Evolutionary conservation across 805 yeast genomes (phyloP).

Genomic region (Ogataea methylovora): DNA sequence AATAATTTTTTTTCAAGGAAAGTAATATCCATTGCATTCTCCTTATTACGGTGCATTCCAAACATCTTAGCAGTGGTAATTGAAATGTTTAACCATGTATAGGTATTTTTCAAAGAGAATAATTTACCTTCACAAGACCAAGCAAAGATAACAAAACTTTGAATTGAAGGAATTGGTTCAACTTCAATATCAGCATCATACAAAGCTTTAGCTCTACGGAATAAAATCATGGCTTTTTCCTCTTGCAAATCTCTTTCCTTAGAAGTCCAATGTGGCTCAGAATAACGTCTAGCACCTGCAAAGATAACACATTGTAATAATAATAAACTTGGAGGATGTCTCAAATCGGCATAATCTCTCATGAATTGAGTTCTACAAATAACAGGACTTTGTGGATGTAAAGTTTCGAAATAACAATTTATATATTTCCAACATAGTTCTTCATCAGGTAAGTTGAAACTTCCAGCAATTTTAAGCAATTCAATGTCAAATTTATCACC

Average conservation of each 20-base stretch:
- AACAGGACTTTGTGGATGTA: conserved; percentile 66
- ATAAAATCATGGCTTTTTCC: conserved; percentile 37
- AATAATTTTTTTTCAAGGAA: conserved; percentile 33
- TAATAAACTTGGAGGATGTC: conserved; percentile 52
- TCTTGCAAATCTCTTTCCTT: conserved; percentile 38
- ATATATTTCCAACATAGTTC: conserved; percentile 55
- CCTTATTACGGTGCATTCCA: conserved; percentile 52
- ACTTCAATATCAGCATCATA: conserved; percentile 64
- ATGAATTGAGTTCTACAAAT: conserved; percentile 56
- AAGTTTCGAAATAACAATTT: conserved; percentile 50
- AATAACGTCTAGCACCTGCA: conserved; percentile 58
- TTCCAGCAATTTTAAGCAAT: conserved; percentile 56
- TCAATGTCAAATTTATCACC: conserved; percentile 36
- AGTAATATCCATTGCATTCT: conserved; percentile 6
- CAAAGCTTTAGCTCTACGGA: conserved; percentile 66
- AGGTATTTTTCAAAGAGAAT: conserved; percentile 56
- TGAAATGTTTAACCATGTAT: conserved; percentile 64
- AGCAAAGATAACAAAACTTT: conserved; percentile 50
- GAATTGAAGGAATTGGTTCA: conserved; percentile 55
- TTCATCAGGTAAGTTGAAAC: conserved; percentile 58
- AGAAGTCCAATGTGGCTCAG: conserved; percentile 40
- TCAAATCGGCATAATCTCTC: conserved; percentile 44
- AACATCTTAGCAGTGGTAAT: conserved; percentile 61
- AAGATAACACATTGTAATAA: conserved; percentile 60
- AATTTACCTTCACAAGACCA: conserved; percentile 68